phyloP scores from a whole-genome alignment of 2,329 filamentous ascomycete genomes.

The Lachnellula suecica region DNA sequence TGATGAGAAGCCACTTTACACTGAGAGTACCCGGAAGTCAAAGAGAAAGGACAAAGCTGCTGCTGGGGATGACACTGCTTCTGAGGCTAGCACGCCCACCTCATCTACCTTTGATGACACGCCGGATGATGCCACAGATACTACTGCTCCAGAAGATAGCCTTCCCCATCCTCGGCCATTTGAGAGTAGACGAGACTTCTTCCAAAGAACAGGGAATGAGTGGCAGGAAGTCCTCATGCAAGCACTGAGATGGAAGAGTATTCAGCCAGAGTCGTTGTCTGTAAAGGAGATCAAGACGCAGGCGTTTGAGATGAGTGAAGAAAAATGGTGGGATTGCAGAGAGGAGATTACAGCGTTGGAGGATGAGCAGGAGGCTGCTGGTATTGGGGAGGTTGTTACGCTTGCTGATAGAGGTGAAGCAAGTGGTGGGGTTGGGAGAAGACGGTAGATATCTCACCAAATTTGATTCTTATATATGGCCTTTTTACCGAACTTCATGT shows the following conservation, averaged over 20 bases:
- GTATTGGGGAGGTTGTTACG: slow-evolving; percentile 92
- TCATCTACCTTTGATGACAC: slow-evolving; percentile 58
- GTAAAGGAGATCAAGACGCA: slow-evolving; percentile 91
- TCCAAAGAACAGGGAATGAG: slow-evolving; percentile 78
- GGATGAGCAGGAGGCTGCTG: slow-evolving; percentile 84
- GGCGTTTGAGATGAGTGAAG: slow-evolving; percentile 88
- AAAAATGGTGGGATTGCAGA: slow-evolving; percentile 98
- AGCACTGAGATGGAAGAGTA: slow-evolving; percentile 66
- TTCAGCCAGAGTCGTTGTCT: slow-evolving; percentile 65
- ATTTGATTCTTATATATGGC: neutral
- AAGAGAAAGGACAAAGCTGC: slow-evolving; percentile 55
- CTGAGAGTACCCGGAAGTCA: slow-evolving; percentile 49
- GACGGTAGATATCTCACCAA: slow-evolving; percentile 18
- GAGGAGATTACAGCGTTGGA: slow-evolving; percentile 91
- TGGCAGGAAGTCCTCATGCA: slow-evolving; percentile 90
- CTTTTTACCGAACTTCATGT: neutral
- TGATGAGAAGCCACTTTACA: slow-evolving; percentile 33
- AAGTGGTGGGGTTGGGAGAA: slow-evolving; percentile 28
- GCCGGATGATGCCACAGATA: slow-evolving; percentile 21
- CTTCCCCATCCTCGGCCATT: slow-evolving; percentile 52
- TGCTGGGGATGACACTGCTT: slow-evolving; percentile 39
- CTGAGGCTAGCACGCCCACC: slow-evolving; percentile 42
- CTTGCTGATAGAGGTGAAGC: slow-evolving; percentile 70
- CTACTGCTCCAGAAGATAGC: slow-evolving; percentile 27
- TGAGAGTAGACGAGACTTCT: slow-evolving; percentile 89